Percentiles rank a stretch among this genome's conserved stretches.
These are phyloP conservation scores for Alloascoidea africana DNA, from an alignment of 805 yeast genomes.

Conservation along the genomic window DNA sequence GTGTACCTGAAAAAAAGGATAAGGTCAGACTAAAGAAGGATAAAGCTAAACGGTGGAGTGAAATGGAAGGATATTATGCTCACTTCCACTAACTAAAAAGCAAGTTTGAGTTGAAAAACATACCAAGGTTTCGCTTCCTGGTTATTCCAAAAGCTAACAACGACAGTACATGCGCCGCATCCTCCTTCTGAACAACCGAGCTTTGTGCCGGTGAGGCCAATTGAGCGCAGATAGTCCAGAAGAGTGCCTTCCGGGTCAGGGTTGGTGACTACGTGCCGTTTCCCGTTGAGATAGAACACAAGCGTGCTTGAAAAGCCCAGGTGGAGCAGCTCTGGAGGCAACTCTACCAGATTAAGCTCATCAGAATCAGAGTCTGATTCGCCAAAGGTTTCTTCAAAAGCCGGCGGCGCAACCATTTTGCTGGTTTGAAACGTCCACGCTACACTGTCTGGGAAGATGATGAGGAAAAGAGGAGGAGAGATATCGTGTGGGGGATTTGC, in stretches of 20 bases:
- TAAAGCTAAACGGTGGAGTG: no score
- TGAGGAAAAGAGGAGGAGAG: no score
- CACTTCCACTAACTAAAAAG: not conserved
- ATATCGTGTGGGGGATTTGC: no score
- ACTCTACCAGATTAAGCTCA: not conserved
- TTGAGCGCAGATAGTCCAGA: slow-evolving; percentile 6
- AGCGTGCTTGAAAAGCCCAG: slow-evolving; percentile 4
- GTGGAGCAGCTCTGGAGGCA: slow-evolving; percentile 2
- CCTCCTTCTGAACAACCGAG: slow-evolving; percentile 37
- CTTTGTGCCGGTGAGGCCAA: slow-evolving; percentile 27
- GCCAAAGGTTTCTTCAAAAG: slow-evolving; percentile 3
- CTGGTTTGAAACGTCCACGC: no score
- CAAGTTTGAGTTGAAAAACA: slow-evolving; percentile 2
- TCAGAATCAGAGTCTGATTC: not conserved
- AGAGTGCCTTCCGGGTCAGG: slow-evolving; percentile 25
- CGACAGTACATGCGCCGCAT: slow-evolving; percentile 34
- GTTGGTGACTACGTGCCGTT: slow-evolving; percentile 17
- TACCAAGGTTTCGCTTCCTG: slow-evolving; percentile 15
- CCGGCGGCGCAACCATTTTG: no score
- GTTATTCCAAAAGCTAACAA: slow-evolving; percentile 20
- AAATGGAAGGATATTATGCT: no score
- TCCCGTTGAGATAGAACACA: slow-evolving; percentile 26
- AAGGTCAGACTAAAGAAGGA: not conserved
- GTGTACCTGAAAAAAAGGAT: slow-evolving; percentile 11
- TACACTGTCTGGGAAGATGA: no score